Evolutionary conservation across 2,329 filamentous ascomycete genomes (phyloP).

Genomic region (Curvularia sp.): DNA sequence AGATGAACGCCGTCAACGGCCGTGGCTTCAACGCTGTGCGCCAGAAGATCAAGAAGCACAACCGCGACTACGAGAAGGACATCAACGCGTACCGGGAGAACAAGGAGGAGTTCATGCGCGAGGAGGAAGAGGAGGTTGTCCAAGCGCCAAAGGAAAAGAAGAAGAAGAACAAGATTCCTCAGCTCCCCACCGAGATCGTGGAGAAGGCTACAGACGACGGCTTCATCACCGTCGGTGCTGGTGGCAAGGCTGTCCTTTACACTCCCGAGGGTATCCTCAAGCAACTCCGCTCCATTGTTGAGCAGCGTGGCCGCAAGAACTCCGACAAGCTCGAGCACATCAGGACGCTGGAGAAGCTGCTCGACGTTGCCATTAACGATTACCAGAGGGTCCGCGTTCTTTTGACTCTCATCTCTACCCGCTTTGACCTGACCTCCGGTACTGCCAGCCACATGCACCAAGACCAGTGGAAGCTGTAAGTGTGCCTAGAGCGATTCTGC

Average conservation of each 20-base stretch:
- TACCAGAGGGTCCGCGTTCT: slow-evolving; percentile 96
- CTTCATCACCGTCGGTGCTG: slow-evolving; percentile 86
- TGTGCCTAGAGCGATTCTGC: slow-evolving; percentile 6
- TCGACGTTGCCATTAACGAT: slow-evolving; percentile 85
- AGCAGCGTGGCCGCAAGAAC: slow-evolving; percentile 98
- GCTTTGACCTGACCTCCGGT: slow-evolving; percentile 89
- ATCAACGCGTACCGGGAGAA: slow-evolving; percentile 86
- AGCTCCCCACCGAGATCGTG: slow-evolving; percentile 60
- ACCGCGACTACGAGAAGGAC: slow-evolving; percentile 89
- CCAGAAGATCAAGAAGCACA: slow-evolving; percentile 98
- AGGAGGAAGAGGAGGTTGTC: slow-evolving; percentile 80
- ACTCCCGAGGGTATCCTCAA: slow-evolving; percentile 98
- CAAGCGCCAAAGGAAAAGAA: slow-evolving; percentile 57
- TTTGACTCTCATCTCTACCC: slow-evolving; percentile 86
- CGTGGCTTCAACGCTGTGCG: slow-evolving; percentile 96
- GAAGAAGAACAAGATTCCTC: slow-evolving; percentile 58
- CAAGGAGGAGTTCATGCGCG: slow-evolving; percentile 87
- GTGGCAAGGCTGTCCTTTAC: slow-evolving; percentile 87
- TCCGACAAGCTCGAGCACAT: slow-evolving; percentile 95
- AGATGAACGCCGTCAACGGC: slow-evolving; percentile 97
- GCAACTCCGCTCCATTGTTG: slow-evolving; percentile 89
- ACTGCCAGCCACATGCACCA: slow-evolving; percentile 84
- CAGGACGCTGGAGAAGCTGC: slow-evolving; percentile 93
- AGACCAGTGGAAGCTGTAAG: slow-evolving; percentile 89
- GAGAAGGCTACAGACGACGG: slow-evolving; percentile 76